Evolutionary conservation across 768 basidiomycete genomes (phyloP).

Genomic region (Macrolepiota albuminosa): DNA sequence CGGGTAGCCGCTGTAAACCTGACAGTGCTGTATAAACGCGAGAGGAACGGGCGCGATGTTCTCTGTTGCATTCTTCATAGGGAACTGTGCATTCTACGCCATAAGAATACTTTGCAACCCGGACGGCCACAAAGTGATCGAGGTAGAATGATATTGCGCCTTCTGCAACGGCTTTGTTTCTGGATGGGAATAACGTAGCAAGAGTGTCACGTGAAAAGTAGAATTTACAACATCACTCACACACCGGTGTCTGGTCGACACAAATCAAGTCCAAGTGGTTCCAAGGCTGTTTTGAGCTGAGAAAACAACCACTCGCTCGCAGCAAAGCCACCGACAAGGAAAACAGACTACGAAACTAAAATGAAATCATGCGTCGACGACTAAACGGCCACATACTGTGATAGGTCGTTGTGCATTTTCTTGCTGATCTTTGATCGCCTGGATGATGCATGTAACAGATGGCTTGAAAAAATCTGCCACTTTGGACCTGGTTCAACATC

Average conservation of each 20-base stretch:
- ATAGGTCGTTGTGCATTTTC: neutral
- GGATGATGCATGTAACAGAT: neutral
- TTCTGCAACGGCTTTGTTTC: slow-evolving; percentile 29
- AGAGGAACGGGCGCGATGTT: slow-evolving; percentile 16
- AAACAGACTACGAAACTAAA: slow-evolving; percentile 26
- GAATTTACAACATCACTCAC: slow-evolving; percentile 26
- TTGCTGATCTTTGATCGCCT: slow-evolving; percentile 1
- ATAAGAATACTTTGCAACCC: slow-evolving; percentile 23
- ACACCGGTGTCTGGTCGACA: slow-evolving; percentile 50
- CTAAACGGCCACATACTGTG: neutral
- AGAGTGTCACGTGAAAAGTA: neutral
- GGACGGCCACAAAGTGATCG: slow-evolving; percentile 20
- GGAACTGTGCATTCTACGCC: slow-evolving; percentile 12
- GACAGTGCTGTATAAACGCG: slow-evolving; percentile 2
- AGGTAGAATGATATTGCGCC: slow-evolving; percentile 25
- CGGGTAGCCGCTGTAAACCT: slow-evolving; percentile 14
- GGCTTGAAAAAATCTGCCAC: neutral
- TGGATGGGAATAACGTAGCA: slow-evolving; percentile 1
- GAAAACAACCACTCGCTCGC: slow-evolving; percentile 52
- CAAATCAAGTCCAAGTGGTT: slow-evolving; percentile 33
- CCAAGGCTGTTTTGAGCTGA: slow-evolving; percentile 34
- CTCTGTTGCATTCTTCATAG: slow-evolving; percentile 15
- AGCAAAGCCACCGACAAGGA: slow-evolving; percentile 56
- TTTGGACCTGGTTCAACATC: neutral
- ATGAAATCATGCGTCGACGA: neutral